Evolutionary conservation across 345 rosid species (phyloP).

Genomic region (Passiflora organensis): DNA sequence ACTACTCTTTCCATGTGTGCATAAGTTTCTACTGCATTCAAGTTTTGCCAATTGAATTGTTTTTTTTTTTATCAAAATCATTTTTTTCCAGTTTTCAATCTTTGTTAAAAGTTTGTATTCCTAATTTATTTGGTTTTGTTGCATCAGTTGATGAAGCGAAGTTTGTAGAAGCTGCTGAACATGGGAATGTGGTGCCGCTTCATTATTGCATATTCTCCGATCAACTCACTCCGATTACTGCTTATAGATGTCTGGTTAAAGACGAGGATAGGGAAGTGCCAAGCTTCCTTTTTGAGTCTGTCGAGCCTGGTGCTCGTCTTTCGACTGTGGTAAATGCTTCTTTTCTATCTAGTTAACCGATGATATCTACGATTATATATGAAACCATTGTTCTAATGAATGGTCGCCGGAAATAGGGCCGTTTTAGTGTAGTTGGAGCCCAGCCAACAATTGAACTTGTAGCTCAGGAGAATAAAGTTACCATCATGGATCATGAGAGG

Average conservation of each 20-base stretch:
- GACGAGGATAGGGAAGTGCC: constrained; percentile 86
- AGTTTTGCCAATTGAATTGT: no score
- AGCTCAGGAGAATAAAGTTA: constrained; percentile 68
- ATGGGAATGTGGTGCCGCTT: constrained; percentile 65
- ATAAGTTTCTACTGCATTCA: no score
- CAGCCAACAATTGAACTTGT: constrained; percentile 73
- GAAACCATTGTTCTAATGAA: not conserved
- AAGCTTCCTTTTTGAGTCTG: constrained; percentile 82
- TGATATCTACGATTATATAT: not conserved
- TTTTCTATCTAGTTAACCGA: not conserved
- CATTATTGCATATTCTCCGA: constrained; percentile 72
- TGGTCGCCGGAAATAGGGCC: constrained; percentile 44
- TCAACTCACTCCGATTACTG: constrained; percentile 82
- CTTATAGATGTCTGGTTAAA: constrained; percentile 79
- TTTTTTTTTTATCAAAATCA: no score
- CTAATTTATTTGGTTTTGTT: constrained; percentile 7
- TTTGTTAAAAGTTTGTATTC: no score
- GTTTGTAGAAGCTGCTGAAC: constrained; percentile 55
- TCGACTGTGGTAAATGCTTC: constrained; percentile 52
- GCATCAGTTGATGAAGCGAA: constrained; percentile 39
- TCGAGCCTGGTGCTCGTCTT: constrained; percentile 54
- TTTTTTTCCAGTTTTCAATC: no score
- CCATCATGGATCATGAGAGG: constrained; percentile 57
- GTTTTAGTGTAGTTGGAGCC: constrained; percentile 80
- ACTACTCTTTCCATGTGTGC: no score